Percentiles rank a stretch among this genome's conserved stretches.
These are phyloP conservation scores for Xylaria grammica DNA, from an alignment of 495 filamentous ascomycete species.

Conservation along the genomic window DNA sequence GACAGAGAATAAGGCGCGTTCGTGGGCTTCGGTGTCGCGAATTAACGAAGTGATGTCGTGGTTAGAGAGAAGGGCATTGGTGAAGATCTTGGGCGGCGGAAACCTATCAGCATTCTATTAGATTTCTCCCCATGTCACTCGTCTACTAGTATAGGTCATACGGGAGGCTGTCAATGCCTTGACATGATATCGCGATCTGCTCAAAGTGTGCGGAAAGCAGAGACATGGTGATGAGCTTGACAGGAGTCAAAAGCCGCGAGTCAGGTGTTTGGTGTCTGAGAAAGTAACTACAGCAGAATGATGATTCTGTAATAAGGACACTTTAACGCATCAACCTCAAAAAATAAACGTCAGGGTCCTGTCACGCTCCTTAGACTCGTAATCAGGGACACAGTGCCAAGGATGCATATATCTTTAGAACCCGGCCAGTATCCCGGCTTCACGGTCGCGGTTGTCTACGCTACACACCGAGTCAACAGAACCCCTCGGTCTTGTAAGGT, in stretches of 20 bases:
- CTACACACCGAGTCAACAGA: no score
- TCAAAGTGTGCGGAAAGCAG: slow-evolving; percentile 85
- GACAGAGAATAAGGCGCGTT: slow-evolving; percentile 92
- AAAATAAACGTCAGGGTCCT: no score
- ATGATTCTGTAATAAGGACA: no score
- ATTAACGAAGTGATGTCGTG: slow-evolving; percentile 94
- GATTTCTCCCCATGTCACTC: background rate
- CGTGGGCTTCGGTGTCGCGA: slow-evolving; percentile 93
- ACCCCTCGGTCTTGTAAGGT: no score
- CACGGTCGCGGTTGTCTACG: no score
- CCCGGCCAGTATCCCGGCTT: no score
- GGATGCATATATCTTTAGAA: no score
- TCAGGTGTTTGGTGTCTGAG: background rate
- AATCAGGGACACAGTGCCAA: no score
- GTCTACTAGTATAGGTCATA: slow-evolving; percentile 47
- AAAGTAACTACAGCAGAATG: no score
- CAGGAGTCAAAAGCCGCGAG: background rate
- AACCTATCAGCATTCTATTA: slow-evolving; percentile 61
- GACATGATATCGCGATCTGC: slow-evolving; percentile 84
- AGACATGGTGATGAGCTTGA: slow-evolving; percentile 57
- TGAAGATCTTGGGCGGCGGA: slow-evolving; percentile 90
- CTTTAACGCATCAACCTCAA: no score
- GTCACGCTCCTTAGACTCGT: no score
- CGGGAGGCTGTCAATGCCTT: slow-evolving; percentile 84
- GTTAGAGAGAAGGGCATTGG: slow-evolving; percentile 84